phyloP scores from a whole-genome alignment of 1,139 yeast genomes.

The Pichia sp. region DNA sequence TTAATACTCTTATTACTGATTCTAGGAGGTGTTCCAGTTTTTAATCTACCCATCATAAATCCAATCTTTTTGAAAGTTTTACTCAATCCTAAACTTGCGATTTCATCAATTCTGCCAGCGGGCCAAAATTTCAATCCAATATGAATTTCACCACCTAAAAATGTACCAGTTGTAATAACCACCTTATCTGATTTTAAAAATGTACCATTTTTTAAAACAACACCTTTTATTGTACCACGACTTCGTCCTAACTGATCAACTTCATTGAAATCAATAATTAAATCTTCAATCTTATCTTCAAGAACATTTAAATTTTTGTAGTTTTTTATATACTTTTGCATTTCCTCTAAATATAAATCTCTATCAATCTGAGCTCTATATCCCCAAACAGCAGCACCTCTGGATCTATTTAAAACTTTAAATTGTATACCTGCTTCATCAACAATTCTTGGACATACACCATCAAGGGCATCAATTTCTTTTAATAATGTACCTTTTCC shows the following conservation, averaged over 20 bases:
- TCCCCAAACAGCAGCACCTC: constrained; percentile 98
- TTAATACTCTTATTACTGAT: constrained; percentile 66
- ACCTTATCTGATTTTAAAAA: constrained; percentile 58
- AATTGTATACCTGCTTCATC: constrained; percentile 93
- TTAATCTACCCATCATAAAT: constrained; percentile 78
- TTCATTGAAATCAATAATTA: constrained; percentile 49
- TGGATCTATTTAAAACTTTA: constrained; percentile 75
- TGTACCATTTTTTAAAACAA: constrained; percentile 62
- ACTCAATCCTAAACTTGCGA: constrained; percentile 84
- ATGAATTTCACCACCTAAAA: constrained; percentile 90
- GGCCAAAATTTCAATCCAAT: constrained; percentile 76
- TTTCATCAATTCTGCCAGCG: constrained; percentile 91
- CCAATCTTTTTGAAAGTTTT: constrained; percentile 71
- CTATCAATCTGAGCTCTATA: constrained; percentile 97
- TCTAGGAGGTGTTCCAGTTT: constrained; percentile 97
- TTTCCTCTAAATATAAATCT: constrained; percentile 64
- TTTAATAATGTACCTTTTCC: constrained; percentile 91
- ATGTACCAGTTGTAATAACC: constrained; percentile 93
- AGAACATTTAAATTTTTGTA: constrained; percentile 58
- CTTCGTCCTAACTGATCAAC: constrained; percentile 34
- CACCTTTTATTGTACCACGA: constrained; percentile 54
- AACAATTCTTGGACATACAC: constrained; percentile 76
- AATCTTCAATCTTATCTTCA: constrained; percentile 78
- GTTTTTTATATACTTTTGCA: constrained; percentile 59
- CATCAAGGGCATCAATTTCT: constrained; percentile 96